A percentile compares a stretch with the other conserved stretches of the same genome.
phyloP scores from a whole-genome alignment of 495 filamentous ascomycete species.

The Neurospora africana region DNA sequence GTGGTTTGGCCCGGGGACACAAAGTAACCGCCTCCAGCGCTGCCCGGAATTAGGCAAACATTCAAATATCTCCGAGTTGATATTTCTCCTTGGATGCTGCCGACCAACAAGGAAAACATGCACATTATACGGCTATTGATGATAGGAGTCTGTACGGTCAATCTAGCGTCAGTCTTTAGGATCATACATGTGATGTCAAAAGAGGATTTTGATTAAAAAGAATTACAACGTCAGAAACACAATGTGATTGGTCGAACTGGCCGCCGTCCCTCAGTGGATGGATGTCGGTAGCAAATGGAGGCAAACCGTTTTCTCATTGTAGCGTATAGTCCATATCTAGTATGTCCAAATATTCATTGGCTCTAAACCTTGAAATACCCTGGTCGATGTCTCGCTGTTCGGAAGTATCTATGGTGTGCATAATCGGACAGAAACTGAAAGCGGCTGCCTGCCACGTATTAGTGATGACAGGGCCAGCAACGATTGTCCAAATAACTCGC shows the following conservation, averaged over 20 bases:
- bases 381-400: background rate
- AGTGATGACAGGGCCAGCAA: background rate
- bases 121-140: background rate
- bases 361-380: background rate
- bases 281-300: background rate
- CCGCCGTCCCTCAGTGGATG: background rate
- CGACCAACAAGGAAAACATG: background rate
- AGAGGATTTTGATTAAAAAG: background rate
- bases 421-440: background rate
- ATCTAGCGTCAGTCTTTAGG: background rate
- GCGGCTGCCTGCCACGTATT: background rate
- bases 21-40: background rate
- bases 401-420: background rate
- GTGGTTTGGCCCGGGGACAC: background rate
- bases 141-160: background rate
- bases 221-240: background rate
- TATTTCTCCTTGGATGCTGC: background rate
- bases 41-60: background rate
- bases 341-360: background rate
- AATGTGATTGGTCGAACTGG: background rate
- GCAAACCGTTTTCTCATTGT: background rate
- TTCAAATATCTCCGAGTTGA: background rate
- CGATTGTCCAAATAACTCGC: background rate
- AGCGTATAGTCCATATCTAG: background rate
- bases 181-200: background rate